Conservation (phyloP, 257 asterid genomes). For the Solanum acaule region DNA sequence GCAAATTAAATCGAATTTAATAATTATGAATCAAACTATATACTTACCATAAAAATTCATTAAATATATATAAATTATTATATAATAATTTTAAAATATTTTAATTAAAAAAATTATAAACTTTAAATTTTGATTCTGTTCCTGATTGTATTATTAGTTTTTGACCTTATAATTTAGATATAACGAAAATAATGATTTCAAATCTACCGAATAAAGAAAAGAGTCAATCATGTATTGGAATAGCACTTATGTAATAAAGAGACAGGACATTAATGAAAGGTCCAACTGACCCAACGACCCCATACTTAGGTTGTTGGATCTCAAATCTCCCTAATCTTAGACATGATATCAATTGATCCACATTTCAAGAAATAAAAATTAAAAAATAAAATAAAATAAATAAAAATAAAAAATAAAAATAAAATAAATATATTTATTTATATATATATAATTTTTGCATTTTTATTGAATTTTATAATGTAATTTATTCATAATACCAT, state of each 20-base stretch:
- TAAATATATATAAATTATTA: too few species aligned
- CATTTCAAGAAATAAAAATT: not conserved
- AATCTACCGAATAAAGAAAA: not conserved
- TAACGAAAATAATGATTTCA: not conserved
- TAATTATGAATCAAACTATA: not conserved
- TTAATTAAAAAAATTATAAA: not conserved
- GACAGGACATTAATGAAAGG: not conserved
- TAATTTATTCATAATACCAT: not conserved
- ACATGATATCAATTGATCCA: not conserved
- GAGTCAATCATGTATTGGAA: not conserved
- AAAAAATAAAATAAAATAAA: not conserved
- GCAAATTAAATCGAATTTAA: accelerated
- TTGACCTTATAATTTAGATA: not conserved
- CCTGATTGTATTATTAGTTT: not conserved
- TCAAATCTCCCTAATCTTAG: not conserved
- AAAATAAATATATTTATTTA: too few species aligned
- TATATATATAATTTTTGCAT: not conserved
- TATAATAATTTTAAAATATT: not conserved
- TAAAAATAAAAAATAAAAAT: too few species aligned
- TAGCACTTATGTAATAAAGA: not conserved
- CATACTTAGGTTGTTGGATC: slow-evolving; percentile 1
- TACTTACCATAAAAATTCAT: not conserved
- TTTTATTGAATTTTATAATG: not conserved
- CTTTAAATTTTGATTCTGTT: not conserved
- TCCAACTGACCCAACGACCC: not conserved